Conservation (phyloP, 805 yeast species). For the Pichia ethanolica region DNA sequence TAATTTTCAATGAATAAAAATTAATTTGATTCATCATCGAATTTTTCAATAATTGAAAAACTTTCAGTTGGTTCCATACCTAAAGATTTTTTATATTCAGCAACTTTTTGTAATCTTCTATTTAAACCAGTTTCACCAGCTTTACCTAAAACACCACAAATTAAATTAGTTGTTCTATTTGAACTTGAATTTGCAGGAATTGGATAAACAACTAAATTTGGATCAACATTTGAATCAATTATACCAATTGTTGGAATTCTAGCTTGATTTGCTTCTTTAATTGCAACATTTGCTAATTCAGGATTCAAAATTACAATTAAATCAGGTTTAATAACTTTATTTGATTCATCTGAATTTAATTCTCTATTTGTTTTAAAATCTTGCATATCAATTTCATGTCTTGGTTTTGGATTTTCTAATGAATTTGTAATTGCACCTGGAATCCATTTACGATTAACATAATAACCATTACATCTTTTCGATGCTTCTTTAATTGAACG, state of each 20-base stretch:
- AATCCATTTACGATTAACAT: slow-evolving; percentile 80
- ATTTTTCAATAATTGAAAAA: slow-evolving; percentile 9
- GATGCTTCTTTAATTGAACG: slow-evolving; percentile 77
- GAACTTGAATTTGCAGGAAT: slow-evolving; percentile 96
- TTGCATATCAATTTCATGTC: slow-evolving; percentile 69
- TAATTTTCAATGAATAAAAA: background rate
- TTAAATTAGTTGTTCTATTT: slow-evolving; percentile 66
- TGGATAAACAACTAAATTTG: slow-evolving; percentile 83
- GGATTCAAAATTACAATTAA: slow-evolving; percentile 83
- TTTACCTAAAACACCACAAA: slow-evolving; percentile 74
- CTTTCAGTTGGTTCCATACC: slow-evolving; percentile 21
- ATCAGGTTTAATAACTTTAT: slow-evolving; percentile 73
- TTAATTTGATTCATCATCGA: background rate
- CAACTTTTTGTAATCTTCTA: slow-evolving; percentile 40
- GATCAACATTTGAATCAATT: slow-evolving; percentile 90
- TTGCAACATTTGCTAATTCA: slow-evolving; percentile 70
- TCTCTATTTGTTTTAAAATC: slow-evolving; percentile 60
- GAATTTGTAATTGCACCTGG: slow-evolving; percentile 93
- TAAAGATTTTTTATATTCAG: slow-evolving; percentile 25
- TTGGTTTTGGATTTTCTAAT: slow-evolving; percentile 47
- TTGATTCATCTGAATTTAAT: slow-evolving; percentile 42
- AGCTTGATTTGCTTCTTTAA: slow-evolving; percentile 72
- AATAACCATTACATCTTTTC: slow-evolving; percentile 65
- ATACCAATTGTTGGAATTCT: slow-evolving; percentile 91
- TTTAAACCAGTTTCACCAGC: slow-evolving; percentile 78